phyloP scores from a whole-genome alignment of 1,284 basidiomycete species.

The Coriolopsis trogii region DNA sequence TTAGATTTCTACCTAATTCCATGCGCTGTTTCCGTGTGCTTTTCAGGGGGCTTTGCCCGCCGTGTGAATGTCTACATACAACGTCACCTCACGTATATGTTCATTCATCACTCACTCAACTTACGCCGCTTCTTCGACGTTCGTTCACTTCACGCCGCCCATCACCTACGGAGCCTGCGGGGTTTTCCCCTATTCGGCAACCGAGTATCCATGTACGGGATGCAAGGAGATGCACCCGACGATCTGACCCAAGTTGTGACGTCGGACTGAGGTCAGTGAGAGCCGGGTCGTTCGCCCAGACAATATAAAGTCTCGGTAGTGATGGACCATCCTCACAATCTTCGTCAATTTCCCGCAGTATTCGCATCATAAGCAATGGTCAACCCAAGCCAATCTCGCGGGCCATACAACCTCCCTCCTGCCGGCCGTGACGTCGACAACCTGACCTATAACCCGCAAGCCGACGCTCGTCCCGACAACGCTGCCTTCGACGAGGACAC shows the following conservation, averaged over 20 bases:
- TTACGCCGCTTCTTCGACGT: too few species aligned
- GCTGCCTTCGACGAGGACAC: constrained; percentile 26
- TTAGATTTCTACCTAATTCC: too few species aligned
- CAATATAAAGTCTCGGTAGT: not conserved
- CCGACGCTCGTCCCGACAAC: constrained; percentile 28
- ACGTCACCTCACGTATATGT: too few species aligned
- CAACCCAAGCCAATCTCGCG: constrained; percentile 12
- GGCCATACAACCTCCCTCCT: constrained; percentile 28
- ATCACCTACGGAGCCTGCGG: not conserved
- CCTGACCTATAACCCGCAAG: constrained; percentile 30
- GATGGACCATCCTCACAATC: not conserved
- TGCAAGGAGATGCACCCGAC: not conserved
- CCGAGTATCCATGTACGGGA: not conserved
- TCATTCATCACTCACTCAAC: too few species aligned
- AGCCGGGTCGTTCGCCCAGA: too few species aligned
- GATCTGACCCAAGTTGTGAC: constrained; percentile 11
- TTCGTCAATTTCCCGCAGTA: not conserved
- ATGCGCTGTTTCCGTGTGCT: too few species aligned
- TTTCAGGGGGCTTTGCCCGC: too few species aligned
- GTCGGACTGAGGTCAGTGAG: constrained; percentile 10
- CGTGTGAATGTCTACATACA: too few species aligned
- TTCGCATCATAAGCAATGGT: constrained; percentile 8
- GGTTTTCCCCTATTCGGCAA: not conserved
- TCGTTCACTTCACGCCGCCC: not conserved
- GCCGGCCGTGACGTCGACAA: constrained; percentile 24